These are phyloP conservation scores for Ambispora gerdemannii DNA, from an alignment of 192 early-diverging fungal species.

Conservation along the genomic window DNA sequence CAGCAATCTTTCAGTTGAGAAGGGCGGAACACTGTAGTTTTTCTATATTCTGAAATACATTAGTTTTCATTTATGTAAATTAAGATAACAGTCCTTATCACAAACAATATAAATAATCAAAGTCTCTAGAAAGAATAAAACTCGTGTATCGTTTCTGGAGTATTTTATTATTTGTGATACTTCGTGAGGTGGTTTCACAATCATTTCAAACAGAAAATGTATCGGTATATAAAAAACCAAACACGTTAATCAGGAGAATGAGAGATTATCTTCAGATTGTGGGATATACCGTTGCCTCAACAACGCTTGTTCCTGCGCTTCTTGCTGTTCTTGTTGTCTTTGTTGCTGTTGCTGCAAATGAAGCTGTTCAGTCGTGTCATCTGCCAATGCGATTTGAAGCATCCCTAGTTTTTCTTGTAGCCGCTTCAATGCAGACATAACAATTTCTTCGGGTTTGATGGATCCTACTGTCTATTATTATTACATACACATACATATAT, in stretches of 20 bases:
- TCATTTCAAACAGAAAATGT: too few species aligned
- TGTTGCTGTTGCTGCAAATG: neutral
- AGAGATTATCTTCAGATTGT: neutral
- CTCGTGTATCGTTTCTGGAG: too few species aligned
- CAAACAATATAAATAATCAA: too few species aligned
- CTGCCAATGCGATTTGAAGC: constrained; percentile 57
- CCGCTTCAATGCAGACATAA: constrained; percentile 63
- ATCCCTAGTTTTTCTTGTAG: constrained; percentile 72
- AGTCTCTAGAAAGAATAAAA: too few species aligned
- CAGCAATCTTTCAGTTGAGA: too few species aligned
- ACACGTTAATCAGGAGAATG: neutral
- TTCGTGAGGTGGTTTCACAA: too few species aligned
- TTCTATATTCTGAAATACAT: too few species aligned
- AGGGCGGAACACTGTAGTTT: too few species aligned
- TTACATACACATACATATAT: neutral
- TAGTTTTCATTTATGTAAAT: too few species aligned
- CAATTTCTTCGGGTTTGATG: constrained; percentile 69
- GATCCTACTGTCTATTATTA: constrained; percentile 63
- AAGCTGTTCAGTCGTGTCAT: neutral
- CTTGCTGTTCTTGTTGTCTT: neutral
- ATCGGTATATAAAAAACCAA: too few species aligned
- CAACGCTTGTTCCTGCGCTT: neutral
- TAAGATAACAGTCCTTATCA: too few species aligned
- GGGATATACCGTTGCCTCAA: neutral
- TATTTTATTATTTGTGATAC: too few species aligned